Evolutionary conservation across 805 yeast genomes (phyloP), one percentile per base, ranked within the genome.

Genomic region (Dipodascus albidus): DNA sequence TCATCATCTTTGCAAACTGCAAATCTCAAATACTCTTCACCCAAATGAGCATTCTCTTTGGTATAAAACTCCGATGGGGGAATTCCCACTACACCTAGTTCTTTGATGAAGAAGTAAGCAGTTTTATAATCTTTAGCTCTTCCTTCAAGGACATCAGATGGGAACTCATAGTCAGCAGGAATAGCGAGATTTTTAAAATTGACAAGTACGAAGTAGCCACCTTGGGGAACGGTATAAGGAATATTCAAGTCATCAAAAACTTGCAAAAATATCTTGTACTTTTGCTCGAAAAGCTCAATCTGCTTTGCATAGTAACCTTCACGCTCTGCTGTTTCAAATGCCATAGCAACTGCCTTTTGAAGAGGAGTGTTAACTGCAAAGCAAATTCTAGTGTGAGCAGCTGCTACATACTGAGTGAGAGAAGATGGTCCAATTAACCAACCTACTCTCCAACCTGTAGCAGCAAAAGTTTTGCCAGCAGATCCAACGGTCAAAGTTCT

Each of bases 391-490:
- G 96, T 88, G 69, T 93, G 96, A 0, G 98, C 98, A 23, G 85
- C 78, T 3, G 88, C 76, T 3, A 83, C 95, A 64, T 86, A 87
- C 59, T 84, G 81, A 62, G 93, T 74, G 59, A 90, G 73, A 27
- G 85, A 86, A n/a, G 85, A 75, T 52, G 86, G 83, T 3, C 96
- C 98, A 57, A 90, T 82, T 41, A 91, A 77, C 95, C 96, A 93
- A 53, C 99, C 99, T 52, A 93, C 79, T 74, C 99, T 83, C 97
- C 98, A 93, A 52, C 99, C 99, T 11, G 99, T 93, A 48, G 96
- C 96, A n/a, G 96, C 96, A 72, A 93, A 93, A 0, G 96, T 82
- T 69, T 93, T 93, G 58, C 99, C 99, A 3, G 97, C 99, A 24
- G 96, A 87, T 1, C 98, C 98, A 21, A 93, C 95, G 2, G 97